Percentiles rank a stretch among this genome's conserved stretches.
Conservation (phyloP, 305 asterid genomes). For the Stenogyne calaminthoides region DNA sequence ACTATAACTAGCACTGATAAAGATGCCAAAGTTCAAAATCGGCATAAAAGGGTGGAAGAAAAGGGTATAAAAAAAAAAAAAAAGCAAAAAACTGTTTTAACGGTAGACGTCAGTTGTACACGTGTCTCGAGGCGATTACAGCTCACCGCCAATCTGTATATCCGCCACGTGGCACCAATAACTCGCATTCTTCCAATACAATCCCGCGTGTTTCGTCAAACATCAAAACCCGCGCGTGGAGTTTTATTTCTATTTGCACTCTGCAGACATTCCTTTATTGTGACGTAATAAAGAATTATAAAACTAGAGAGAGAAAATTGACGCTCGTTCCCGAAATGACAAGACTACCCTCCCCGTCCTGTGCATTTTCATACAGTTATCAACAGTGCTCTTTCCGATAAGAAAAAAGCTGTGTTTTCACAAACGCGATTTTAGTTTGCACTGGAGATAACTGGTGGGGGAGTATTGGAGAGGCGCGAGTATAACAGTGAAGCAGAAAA, state of each 20-base stretch:
- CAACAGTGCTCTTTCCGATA: background rate
- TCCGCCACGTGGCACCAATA: constrained; percentile 10
- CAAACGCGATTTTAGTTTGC: constrained; percentile 25
- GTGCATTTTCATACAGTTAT: background rate
- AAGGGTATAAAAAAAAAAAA: too few species aligned
- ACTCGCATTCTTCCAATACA: background rate
- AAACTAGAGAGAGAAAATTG: background rate
- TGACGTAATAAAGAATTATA: constrained; percentile 8
- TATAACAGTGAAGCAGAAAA: constrained; percentile 19
- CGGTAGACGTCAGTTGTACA: background rate
- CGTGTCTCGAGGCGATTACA: background rate
- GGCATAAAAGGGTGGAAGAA: too few species aligned
- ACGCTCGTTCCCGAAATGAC: constrained; percentile 10
- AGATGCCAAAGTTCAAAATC: background rate
- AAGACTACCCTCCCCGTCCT: constrained; percentile 22
- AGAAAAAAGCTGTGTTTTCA: background rate
- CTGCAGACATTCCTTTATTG: constrained; percentile 33
- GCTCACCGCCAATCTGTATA: constrained; percentile 7
- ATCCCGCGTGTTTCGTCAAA: background rate
- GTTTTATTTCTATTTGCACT: background rate
- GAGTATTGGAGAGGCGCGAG: constrained; percentile 19
- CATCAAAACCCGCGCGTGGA: background rate
- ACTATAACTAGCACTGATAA: background rate
- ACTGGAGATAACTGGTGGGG: constrained; percentile 20
- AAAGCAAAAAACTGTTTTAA: constrained; percentile 23